Percentiles rank a stretch among this genome's conserved stretches.
Evolutionary conservation across 2,329 filamentous ascomycete species (phyloP).

Genomic region (Lomentospora prolificans): DNA sequence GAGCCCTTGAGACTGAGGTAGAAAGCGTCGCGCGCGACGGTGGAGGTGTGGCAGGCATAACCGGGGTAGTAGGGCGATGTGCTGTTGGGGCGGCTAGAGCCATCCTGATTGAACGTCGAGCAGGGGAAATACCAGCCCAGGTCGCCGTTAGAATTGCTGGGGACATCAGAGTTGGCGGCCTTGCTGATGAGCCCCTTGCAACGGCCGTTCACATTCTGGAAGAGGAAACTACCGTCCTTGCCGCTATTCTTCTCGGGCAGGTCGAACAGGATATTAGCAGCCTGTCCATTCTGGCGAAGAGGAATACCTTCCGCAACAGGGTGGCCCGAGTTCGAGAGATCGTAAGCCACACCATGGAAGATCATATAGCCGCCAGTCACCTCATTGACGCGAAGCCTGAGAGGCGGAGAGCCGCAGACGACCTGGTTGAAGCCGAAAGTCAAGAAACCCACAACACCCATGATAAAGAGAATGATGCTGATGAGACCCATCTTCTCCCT

Average conservation of each 20-base stretch:
- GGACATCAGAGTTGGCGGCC: conserved; percentile 63
- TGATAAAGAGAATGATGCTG: conserved; percentile 84
- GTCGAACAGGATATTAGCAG: conserved; percentile 78
- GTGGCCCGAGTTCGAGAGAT: conserved; percentile 67
- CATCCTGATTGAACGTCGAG: conserved; percentile 84
- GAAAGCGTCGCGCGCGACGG: conserved; percentile 58
- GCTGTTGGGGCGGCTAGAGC: conserved; percentile 65
- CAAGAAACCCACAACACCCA: conserved; percentile 82
- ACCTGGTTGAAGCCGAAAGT: conserved; percentile 92
- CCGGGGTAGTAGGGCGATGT: conserved; percentile 71
- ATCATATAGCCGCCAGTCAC: conserved; percentile 84
- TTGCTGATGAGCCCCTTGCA: conserved; percentile 84
- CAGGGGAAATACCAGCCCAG: conserved; percentile 98
- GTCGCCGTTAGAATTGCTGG: conserved; percentile 60
- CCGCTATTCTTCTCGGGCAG: conserved; percentile 72
- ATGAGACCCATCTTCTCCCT: conserved; percentile 96
- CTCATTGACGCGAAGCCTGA: conserved; percentile 72
- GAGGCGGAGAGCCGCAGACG: conserved; percentile 66
- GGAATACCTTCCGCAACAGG: conserved; percentile 73
- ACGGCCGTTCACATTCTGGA: conserved; percentile 95
- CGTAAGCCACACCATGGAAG: conserved; percentile 85
- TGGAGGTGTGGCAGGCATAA: conserved; percentile 79
- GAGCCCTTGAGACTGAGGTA: conserved; percentile 57
- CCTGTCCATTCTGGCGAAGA: conserved; percentile 31
- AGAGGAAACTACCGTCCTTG: conserved; percentile 92